Conservation (phyloP, 1,284 basidiomycete species). For the Apiotrichum sp. region DNA sequence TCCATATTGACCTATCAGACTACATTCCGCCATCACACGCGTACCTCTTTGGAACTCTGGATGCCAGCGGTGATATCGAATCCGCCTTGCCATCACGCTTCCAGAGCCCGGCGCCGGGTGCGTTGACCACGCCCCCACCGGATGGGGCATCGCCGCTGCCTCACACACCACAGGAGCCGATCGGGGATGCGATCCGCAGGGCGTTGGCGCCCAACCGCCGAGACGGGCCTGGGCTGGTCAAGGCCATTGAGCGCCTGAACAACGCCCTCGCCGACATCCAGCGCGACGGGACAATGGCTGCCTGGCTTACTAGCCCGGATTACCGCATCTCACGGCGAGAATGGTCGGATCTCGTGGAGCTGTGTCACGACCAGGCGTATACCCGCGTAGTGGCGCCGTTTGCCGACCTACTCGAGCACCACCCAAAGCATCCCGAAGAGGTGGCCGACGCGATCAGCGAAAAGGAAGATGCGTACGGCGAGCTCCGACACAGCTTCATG, state of each 20-base stretch:
- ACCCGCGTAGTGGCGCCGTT: conserved; percentile 53
- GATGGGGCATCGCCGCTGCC: conserved; percentile 15
- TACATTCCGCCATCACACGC: conserved; percentile 37
- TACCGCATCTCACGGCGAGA: conserved; percentile 30
- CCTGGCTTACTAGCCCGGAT: conserved; percentile 21
- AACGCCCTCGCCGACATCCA: conserved; percentile 45
- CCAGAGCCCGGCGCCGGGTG: conserved; percentile 15
- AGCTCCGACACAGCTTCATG: conserved; percentile 44
- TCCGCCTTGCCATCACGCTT: conserved; percentile 12
- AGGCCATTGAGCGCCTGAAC: conserved; percentile 52
- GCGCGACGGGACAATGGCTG: conserved; percentile 33
- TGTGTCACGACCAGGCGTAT: conserved; percentile 53
- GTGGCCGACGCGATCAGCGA: conserved; percentile 36
- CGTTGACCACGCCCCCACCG: conserved; percentile 25
- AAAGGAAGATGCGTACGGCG: conserved; percentile 46
- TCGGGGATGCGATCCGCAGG: conserved; percentile 51
- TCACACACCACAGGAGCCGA: conserved; percentile 37
- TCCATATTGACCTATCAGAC: conserved; percentile 12
- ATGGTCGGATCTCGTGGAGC: conserved; percentile 47
- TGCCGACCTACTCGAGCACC: conserved; percentile 45
- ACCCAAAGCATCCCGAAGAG: conserved; percentile 41
- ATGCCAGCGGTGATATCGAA: conserved; percentile 12
- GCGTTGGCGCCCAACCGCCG: conserved; percentile 49
- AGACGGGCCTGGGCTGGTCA: conserved; percentile 50
- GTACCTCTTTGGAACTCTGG: conserved; percentile 39